Evolutionary conservation across 2,329 filamentous ascomycete species (phyloP).

Genomic region (Alternaria sp.): DNA sequence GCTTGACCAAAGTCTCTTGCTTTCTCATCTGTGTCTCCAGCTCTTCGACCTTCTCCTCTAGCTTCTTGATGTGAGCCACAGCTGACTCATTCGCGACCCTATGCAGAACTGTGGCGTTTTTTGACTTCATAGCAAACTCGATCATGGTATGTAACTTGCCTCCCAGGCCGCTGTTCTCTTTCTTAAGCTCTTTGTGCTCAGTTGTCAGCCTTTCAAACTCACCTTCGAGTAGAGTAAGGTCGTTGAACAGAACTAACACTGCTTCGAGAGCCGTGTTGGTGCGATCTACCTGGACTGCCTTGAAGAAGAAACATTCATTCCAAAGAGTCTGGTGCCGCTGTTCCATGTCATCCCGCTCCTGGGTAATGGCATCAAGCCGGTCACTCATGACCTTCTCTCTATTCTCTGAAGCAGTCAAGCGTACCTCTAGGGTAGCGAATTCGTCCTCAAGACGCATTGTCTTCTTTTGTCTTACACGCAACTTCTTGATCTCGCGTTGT

Average conservation of each 20-base stretch:
- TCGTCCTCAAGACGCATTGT: background rate
- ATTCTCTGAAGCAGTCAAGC: background rate
- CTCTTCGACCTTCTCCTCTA: background rate
- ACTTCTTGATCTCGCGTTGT: background rate
- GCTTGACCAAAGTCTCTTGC: background rate
- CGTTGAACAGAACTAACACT: background rate
- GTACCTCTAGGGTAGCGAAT: background rate
- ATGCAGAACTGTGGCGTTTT: background rate
- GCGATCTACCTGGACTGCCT: background rate
- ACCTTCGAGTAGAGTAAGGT: background rate
- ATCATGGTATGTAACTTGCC: background rate
- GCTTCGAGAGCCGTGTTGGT: background rate
- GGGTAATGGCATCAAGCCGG: background rate
- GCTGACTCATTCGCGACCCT: background rate
- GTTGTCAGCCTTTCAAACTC: background rate
- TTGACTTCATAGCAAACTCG: background rate
- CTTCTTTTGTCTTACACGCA: background rate
- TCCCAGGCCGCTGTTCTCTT: background rate
- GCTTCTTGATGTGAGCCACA: background rate
- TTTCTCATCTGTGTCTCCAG: background rate
- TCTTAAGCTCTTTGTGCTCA: background rate
- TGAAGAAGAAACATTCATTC: background rate
- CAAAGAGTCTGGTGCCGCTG: background rate
- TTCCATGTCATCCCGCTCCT: background rate
- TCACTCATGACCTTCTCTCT: background rate